phyloP scores from a whole-genome alignment of 352 stramenopile species.

The Sclerospora graminicola region DNA sequence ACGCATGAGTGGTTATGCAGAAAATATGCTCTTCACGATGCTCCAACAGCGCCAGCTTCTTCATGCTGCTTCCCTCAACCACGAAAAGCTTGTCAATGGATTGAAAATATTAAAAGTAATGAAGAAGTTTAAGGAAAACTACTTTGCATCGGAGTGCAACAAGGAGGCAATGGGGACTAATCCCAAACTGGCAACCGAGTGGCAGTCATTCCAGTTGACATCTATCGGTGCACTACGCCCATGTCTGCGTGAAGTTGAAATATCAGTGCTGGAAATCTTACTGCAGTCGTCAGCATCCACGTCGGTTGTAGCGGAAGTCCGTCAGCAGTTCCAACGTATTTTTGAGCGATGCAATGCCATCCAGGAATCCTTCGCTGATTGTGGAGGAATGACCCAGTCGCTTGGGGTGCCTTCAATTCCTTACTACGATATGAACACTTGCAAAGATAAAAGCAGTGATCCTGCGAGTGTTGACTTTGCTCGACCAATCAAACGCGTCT shows the following conservation, averaged over 20 bases:
- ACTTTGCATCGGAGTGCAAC: conserved; percentile 7
- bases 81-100: conserved; percentile 54
- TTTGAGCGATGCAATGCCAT: conserved; percentile 25
- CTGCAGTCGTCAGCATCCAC: conserved; percentile 15
- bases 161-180: conserved; percentile 3
- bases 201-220: conserved; percentile 44
- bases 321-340: conserved; percentile 20
- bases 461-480: conserved; percentile 44
- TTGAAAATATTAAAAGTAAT: conserved; percentile 44
- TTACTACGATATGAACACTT: conserved; percentile 32
- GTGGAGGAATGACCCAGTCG: conserved; percentile 18
- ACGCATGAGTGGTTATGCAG: conserved; percentile 81
- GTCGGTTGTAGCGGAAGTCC: conserved; percentile 10
- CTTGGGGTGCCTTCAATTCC: conserved; percentile 53
- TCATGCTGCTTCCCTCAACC: conserved; percentile 48
- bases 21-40: conserved; percentile 85
- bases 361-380: conserved; percentile 16
- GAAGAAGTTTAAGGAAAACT: conserved; percentile 28
- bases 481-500: conserved; percentile 39
- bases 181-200: conserved; percentile 28
- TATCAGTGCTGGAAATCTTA: conserved; percentile 46
- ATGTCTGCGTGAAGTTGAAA: conserved; percentile 56
- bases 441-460: conserved; percentile 34
- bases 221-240: conserved; percentile 32
- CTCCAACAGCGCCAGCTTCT: conserved; percentile 84